Percentiles rank a stretch among this genome's conserved stretches.
These are phyloP conservation scores for Marasmius tenuissimus DNA, from an alignment of 1,284 basidiomycete genomes.

Conservation along the genomic window DNA sequence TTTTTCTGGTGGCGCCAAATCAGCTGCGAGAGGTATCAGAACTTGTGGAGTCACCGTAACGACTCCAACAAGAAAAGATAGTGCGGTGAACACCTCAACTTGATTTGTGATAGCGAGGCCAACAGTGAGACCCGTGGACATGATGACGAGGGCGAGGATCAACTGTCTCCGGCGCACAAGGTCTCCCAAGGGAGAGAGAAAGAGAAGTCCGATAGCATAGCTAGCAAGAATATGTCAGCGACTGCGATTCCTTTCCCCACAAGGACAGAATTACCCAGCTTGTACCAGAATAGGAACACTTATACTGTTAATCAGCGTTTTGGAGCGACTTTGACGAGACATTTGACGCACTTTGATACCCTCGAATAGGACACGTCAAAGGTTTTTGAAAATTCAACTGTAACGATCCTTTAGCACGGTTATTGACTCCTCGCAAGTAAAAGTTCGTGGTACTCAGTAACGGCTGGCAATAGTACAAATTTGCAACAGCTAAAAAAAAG, in stretches of 20 bases:
- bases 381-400: constrained; percentile 2
- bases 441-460: constrained; percentile 37
- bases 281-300: constrained; percentile 52
- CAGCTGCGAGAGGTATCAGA: constrained; percentile 64
- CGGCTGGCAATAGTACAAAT: constrained; percentile 55
- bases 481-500: constrained; percentile 33
- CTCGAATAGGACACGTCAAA: constrained; percentile 58
- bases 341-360: constrained; percentile 49
- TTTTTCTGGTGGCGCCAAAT: constrained; percentile 61
- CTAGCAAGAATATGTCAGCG: constrained; percentile 27
- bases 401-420: background rate
- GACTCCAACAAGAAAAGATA: constrained; percentile 59
- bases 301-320: background rate
- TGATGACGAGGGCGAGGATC: constrained; percentile 45
- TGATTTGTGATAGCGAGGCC: constrained; percentile 53
- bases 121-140: constrained; percentile 51
- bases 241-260: background rate
- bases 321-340: background rate
- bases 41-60: constrained; percentile 58
- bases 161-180: constrained; percentile 61
- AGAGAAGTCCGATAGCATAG: constrained; percentile 57
- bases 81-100: constrained; percentile 50
- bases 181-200: constrained; percentile 68
- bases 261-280: constrained; percentile 38
- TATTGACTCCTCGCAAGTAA: background rate